Evolutionary conservation across 768 basidiomycete species (phyloP), one percentile per base, ranked within the genome.

Genomic region (Paxillus ammoniavirescens): DNA sequence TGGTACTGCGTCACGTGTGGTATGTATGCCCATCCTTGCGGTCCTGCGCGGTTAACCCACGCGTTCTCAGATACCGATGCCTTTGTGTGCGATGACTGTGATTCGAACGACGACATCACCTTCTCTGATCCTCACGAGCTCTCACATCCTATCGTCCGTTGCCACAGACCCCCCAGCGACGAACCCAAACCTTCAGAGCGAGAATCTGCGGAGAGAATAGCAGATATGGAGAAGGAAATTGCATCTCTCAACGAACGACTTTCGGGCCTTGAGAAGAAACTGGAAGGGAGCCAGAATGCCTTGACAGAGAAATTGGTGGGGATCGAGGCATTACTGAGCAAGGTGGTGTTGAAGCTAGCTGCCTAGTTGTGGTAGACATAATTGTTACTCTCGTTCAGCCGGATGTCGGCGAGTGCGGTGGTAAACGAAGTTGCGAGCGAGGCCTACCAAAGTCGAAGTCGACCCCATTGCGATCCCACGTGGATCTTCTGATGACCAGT

Each of bases 1-100:
- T 49, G 48, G 48, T 49, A 49, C 36, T 49, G 48, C 18, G 37
- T 49, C 30, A 40, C 33, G 8, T 49, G 48, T 28, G 48, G 48
- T 49, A 30, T 26, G 48, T 37, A 14, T 42, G 9, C 17, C 38
- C 14, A 8, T 31, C 18, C 14, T 17, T 13, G 21, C 36, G 21
- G 28, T 30, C 8, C 8, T 50, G 3, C 4, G 15, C n/a, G 33
- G 2, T 13, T 8, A 21, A 28, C 12, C 13, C 40, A 13, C 5
- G 3, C 21, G 6, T 18, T 17, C 13, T 23, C 18, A 51, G 50
- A 51, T 31, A 33, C 42, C 5, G 50, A 42, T 15, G 50, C 41
- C 12, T 51, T 51, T 21, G 31, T 51, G 14, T 51, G 50, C 23
- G 50, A 51, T 15, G 41, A 43, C 14, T 51, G 50, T 28, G 50